Evolutionary conservation across 177 flowering plant genomes (phyloP).

Genomic region (Telopea speciosissima): DNA sequence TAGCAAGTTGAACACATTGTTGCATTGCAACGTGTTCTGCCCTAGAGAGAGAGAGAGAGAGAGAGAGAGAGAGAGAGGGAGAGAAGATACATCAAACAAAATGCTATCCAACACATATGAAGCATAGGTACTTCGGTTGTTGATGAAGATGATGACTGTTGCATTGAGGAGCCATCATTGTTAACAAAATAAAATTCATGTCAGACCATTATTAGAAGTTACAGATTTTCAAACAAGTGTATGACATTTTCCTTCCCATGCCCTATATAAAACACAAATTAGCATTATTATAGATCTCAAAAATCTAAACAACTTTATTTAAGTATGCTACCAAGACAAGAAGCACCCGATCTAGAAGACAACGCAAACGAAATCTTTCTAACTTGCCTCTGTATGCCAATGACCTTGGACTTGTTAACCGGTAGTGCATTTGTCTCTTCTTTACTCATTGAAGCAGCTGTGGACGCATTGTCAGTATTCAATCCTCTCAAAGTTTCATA

Average conservation of each 20-base stretch:
- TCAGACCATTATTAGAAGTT: not conserved
- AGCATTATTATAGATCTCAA: no score
- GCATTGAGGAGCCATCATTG: constrained; percentile 40
- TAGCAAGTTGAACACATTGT: no score
- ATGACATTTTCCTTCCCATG: no score
- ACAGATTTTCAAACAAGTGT: not conserved
- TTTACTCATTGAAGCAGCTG: constrained; percentile 78
- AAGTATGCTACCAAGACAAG: no score
- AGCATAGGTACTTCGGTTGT: constrained; percentile 38
- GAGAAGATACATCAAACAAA: no score
- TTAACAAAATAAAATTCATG: constrained; percentile 10
- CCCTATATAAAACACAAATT: no score
- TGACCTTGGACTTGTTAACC: constrained; percentile 76
- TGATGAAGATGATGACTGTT: constrained; percentile 43
- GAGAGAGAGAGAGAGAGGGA: no score
- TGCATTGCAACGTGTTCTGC: no score
- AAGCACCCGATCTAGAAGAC: no score
- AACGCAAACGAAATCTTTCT: not conserved
- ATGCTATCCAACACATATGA: not conserved
- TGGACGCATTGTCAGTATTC: constrained; percentile 67
- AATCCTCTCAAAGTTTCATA: constrained; percentile 89
- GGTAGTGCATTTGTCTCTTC: constrained; percentile 97
- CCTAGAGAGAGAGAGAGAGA: no score
- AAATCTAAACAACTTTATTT: no score
- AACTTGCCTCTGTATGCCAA: constrained; percentile 19